Conservation (phyloP, 257 asterid genomes). For the Solanum appendiculatum region DNA sequence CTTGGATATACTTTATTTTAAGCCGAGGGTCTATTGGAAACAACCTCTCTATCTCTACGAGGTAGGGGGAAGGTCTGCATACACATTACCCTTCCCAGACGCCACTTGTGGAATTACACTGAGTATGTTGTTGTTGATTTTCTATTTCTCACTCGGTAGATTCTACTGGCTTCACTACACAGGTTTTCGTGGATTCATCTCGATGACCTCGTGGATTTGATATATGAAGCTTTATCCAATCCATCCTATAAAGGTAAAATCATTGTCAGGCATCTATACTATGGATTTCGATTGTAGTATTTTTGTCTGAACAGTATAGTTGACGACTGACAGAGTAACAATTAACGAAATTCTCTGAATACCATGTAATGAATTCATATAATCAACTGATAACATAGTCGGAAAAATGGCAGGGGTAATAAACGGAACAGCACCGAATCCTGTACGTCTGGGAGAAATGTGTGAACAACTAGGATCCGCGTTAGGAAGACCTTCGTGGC, state of each 20-base stretch:
- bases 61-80: background rate
- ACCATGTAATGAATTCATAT: background rate
- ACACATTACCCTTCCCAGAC: accelerated
- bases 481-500: constrained; percentile 92
- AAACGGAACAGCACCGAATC: constrained; percentile 89
- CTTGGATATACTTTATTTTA: no score
- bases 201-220: constrained; percentile 72
- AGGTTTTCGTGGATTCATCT: constrained; percentile 99
- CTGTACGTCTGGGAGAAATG: constrained; percentile 73
- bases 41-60: background rate
- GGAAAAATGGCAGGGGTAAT: constrained; percentile 45
- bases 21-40: background rate
- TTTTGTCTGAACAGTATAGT: background rate
- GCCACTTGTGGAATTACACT: background rate
- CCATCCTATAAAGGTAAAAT: constrained; percentile 62
- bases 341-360: background rate
- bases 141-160: background rate
- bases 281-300: background rate
- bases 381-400: background rate
- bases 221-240: constrained; percentile 73
- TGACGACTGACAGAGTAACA: background rate
- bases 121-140: background rate
- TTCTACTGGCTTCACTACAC: background rate
- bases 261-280: background rate
- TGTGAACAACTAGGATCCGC: constrained; percentile 71